phyloP scores from a whole-genome alignment of 2,329 filamentous ascomycete species.

The Cladophialophora exuberans region DNA sequence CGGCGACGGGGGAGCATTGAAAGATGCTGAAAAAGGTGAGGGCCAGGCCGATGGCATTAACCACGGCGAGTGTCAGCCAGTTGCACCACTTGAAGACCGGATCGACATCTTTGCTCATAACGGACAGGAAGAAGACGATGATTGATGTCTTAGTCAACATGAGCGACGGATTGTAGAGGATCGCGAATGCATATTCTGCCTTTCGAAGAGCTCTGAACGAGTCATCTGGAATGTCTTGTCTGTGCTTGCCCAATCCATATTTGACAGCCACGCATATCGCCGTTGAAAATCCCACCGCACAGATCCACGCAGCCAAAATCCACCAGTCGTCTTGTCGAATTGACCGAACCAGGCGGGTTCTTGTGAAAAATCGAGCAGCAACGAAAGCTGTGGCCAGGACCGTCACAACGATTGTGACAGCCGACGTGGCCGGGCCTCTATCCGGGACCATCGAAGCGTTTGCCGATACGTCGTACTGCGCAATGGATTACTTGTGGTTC shows the following conservation, averaged over 20 bases:
- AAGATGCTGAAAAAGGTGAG: constrained; percentile 86
- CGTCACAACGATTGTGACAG: constrained; percentile 54
- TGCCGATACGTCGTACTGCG: not conserved
- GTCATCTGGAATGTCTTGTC: constrained; percentile 40
- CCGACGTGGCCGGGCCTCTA: constrained; percentile 44
- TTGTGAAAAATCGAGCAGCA: constrained; percentile 70
- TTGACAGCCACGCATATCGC: constrained; percentile 50
- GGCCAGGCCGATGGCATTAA: constrained; percentile 76
- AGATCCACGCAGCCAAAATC: constrained; percentile 77
- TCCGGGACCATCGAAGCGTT: constrained; percentile 26
- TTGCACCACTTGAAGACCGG: constrained; percentile 78
- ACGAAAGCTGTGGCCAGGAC: constrained; percentile 75
- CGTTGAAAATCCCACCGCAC: constrained; percentile 52
- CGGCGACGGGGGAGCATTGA: constrained; percentile 76
- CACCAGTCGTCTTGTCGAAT: constrained; percentile 78
- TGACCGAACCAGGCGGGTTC: constrained; percentile 71
- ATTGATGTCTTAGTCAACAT: constrained; percentile 80
- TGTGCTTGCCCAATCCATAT: constrained; percentile 49
- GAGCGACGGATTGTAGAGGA: constrained; percentile 53
- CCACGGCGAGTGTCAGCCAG: constrained; percentile 74
- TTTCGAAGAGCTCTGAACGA: constrained; percentile 44
- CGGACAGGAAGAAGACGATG: constrained; percentile 82
- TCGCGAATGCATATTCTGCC: constrained; percentile 62
- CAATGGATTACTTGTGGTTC: not conserved
- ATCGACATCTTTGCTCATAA: constrained; percentile 70